Evolutionary conservation across 306 rosid species (phyloP), one percentile per base, ranked within the genome.

Genomic region (Gleditsia sinensis): DNA sequence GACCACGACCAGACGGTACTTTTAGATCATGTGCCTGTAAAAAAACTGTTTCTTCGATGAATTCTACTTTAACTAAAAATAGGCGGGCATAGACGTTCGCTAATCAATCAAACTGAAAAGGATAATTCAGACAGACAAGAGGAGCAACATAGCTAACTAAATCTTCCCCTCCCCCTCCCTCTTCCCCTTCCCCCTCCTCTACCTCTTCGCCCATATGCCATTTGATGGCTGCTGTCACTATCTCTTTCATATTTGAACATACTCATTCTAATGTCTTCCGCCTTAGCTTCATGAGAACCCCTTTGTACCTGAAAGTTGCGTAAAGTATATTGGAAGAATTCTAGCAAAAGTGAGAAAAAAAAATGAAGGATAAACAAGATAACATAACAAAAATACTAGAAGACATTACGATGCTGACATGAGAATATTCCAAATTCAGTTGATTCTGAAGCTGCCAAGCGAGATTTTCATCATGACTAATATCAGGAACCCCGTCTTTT

Each of bases 391-490:
- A 30, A 63, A 40, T 7, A n/a, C 34, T 13, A 56, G 10, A 33
- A 61, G 39, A 51, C 4, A 51, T 0, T 53, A 54, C 53, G 53
- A 51, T 8, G 55, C 96, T 88, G 27, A 91, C 97, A 82, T 64
- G 57, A 81, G 86, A 69, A 76, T 85, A 88, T 78, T 91, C 89
- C 74, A 90, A 81, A 78, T 91, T 80, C 28, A 89, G 80, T 74
- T 90, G 87, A 81, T 83, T 81, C 69, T 94, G 95, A 69, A 94
- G 96, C 86, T 85, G 92, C 89, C 88, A 3, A n/a, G 98, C 98
- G 72, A 94, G 90, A 64, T 81, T 80, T 74, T 86, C 96, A 24
- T 94, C 98, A 4, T 8, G 75, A 72, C 83, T 81, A 23, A 65
- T 54, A 45, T 85, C 43, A 32, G 54, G 79, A 79, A 55, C 20